Base-by-base conservation (phyloP, 2,329 filamentous ascomycete species). In the Coleophoma crateriformis region DNA sequence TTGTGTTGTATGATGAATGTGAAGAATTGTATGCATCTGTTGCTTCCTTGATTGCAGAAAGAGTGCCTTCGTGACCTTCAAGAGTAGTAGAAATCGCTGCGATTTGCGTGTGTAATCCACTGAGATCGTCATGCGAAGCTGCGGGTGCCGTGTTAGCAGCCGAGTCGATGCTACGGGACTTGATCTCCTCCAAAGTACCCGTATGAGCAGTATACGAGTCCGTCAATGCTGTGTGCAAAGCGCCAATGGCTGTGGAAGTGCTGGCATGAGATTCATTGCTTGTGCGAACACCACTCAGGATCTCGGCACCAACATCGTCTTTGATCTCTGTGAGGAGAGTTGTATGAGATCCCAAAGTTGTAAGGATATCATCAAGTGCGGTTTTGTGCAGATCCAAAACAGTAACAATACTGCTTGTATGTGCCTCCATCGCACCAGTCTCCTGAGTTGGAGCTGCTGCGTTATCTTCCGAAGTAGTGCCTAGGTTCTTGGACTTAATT, bases 251-350 rank as follows among this genome's bases (percentile, higher is more conserved):
- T 11, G 51, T 46, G 11, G 49, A 35, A 47, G 58, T 50, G 13
- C 22, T 45, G 15, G 48, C 35, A 50, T 62, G 58, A 19, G 56
- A 54, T 33, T 61, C 56, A 6, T 49, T 54, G 20, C 59, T 37
- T 32, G 59, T 57, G 44, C 63, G 59, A 3, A 65, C 50, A 13
- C 59, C 51, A n/a, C 60, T 64, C 12, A 65, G 49, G 8, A 64
- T 63, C 35, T 64, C 62, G 11, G 61, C 61, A 19, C 51, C 53
- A 13, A 65, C 55, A 48, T 65, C 59, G n/a, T 63, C 60, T 46
- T 61, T 64, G 42, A 65, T 55, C 47, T 65, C 63, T 13, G 46
- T 55, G 1, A 65, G 51, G 1, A 60, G 22, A 19, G 41, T 49
- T n/a, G 55, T 57, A 32, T 62, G 61, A 7, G 44, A 40, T 15